Evolutionary conservation across 2,329 filamentous ascomycete species (phyloP).

Genomic region (Xylaria sp.): DNA sequence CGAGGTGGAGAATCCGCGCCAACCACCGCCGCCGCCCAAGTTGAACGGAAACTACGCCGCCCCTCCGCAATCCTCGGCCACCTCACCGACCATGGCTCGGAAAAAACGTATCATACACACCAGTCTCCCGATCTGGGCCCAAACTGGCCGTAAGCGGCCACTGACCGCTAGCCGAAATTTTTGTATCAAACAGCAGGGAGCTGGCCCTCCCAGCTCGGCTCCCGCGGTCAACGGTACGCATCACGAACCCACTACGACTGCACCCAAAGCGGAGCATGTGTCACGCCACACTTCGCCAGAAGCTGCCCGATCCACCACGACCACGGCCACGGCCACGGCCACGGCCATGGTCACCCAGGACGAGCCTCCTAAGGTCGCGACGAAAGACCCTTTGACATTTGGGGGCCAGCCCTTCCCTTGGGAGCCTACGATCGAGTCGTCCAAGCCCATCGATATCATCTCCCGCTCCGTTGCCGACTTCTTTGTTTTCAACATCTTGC

Average conservation of each 20-base stretch:
- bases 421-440: conserved; percentile 64
- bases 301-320: conserved; percentile 33
- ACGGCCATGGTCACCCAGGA: conserved; percentile 19
- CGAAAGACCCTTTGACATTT: conserved; percentile 23
- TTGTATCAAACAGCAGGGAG: conserved; percentile 35
- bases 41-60: conserved; percentile 38
- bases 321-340: no score
- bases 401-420: conserved; percentile 40
- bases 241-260: conserved; percentile 17
- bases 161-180: conserved; percentile 40
- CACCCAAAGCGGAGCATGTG: conserved; percentile 29
- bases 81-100: conserved; percentile 33
- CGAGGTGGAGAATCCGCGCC: conserved; percentile 46
- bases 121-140: conserved; percentile 46
- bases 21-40: conserved; percentile 46
- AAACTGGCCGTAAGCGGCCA: conserved; percentile 35
- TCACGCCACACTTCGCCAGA: conserved; percentile 47
- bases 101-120: conserved; percentile 39
- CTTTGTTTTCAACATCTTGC: conserved; percentile 65
- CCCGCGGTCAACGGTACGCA: conserved; percentile 24
- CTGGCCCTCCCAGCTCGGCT: conserved; percentile 6
- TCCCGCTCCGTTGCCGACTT: conserved; percentile 76
- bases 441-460: conserved; percentile 67
- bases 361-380: conserved; percentile 18
- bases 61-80: conserved; percentile 26